phyloP scores from a whole-genome alignment of 2,329 filamentous ascomycete species.

The Colletotrichum somersetense region DNA sequence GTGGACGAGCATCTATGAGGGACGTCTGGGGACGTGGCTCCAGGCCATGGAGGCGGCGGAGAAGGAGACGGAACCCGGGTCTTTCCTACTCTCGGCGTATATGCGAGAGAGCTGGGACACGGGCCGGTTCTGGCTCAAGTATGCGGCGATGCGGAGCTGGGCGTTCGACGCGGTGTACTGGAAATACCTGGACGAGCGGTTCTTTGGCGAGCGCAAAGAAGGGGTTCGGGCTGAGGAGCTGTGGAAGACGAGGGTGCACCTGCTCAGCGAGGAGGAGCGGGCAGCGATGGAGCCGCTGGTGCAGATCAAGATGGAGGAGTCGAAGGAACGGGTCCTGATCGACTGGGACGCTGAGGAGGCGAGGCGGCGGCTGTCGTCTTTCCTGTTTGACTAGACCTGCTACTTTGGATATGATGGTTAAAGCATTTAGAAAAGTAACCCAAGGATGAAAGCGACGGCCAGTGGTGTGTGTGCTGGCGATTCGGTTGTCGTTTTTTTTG shows the following conservation, averaged over 20 bases:
- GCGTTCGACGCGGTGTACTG: constrained; percentile 54
- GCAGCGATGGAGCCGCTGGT: constrained; percentile 47
- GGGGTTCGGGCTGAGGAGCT: constrained; percentile 23
- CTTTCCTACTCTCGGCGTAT: constrained; percentile 46
- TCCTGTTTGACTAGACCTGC: too few relatives aligned
- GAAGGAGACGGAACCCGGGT: constrained; percentile 41
- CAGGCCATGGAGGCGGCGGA: constrained; percentile 47
- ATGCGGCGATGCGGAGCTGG: constrained; percentile 54
- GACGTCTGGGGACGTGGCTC: constrained; percentile 51
- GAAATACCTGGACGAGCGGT: constrained; percentile 52
- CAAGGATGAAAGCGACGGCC: too few relatives aligned
- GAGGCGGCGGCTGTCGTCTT: too few relatives aligned
- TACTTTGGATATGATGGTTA: too few relatives aligned
- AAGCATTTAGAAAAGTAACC: too few relatives aligned
- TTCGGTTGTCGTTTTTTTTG: too few relatives aligned
- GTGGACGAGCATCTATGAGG: constrained; percentile 51
- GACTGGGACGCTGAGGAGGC: too few relatives aligned
- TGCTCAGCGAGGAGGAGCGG: constrained; percentile 44
- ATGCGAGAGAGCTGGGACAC: constrained; percentile 55
- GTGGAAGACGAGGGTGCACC: constrained; percentile 43
- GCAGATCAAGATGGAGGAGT: constrained; percentile 44
- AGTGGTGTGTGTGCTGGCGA: too few relatives aligned
- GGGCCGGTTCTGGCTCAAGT: constrained; percentile 50
- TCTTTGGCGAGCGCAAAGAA: constrained; percentile 47
- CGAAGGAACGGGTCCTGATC: not conserved